These are phyloP conservation scores for Pharus latifolius DNA, from an alignment of 176 grass and related monocot species.

Conservation along the genomic window DNA sequence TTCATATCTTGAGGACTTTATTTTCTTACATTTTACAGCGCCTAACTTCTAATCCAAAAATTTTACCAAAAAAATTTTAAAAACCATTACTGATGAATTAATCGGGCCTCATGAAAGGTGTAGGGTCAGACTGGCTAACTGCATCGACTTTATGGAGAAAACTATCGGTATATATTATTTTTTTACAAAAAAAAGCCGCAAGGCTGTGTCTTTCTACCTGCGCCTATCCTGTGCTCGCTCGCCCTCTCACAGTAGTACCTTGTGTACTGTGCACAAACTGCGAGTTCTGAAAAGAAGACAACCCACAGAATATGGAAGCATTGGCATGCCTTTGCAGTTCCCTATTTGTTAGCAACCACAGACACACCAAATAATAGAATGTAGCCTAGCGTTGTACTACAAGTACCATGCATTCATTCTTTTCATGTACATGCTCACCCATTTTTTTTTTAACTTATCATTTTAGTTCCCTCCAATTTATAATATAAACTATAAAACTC, in stretches of 20 bases:
- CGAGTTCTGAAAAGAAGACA: conserved; percentile 15
- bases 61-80: too few relatives aligned
- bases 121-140: neutral
- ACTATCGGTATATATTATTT: neutral
- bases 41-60: neutral
- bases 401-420: neutral
- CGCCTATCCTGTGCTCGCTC: neutral
- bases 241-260: neutral
- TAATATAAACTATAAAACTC: too few relatives aligned
- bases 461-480: too few relatives aligned
- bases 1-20: too few relatives aligned
- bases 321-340: neutral
- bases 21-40: too few relatives aligned
- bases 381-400: neutral
- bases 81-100: neutral
- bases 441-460: neutral
- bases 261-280: conserved; percentile 14
- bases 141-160: neutral
- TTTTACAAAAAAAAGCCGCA: conserved; percentile 4
- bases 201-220: neutral
- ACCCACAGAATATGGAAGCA: conserved; percentile 13
- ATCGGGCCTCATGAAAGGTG: neutral
- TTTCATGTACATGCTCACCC: neutral
- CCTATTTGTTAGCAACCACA: neutral
- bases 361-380: neutral